These are phyloP conservation scores for Nakaseomyces glabratus DNA, from an alignment of 1,139 yeast species.

Conservation along the genomic window DNA sequence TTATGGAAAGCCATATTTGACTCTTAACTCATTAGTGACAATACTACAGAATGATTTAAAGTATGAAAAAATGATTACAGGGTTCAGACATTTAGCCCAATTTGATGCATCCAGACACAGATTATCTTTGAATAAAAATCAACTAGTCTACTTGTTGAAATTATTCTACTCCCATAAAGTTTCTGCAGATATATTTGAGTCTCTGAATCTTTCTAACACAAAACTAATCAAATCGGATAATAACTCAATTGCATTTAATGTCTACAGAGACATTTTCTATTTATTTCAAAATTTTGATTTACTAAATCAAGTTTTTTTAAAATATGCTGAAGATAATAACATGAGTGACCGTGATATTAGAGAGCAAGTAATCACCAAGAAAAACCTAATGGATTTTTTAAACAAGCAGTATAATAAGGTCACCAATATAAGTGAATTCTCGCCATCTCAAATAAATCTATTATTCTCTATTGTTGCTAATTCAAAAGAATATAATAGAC, in stretches of 20 bases:
- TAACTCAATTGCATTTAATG: constrained; percentile 30
- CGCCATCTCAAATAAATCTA: constrained; percentile 35
- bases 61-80: constrained; percentile 28
- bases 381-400: constrained; percentile 31
- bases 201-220: constrained; percentile 29
- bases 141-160: constrained; percentile 29
- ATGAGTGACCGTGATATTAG: constrained; percentile 25
- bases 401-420: constrained; percentile 33
- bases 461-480: constrained; percentile 32
- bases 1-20: constrained; percentile 19
- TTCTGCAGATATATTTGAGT: constrained; percentile 31
- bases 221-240: constrained; percentile 26
- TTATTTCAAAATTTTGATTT: constrained; percentile 34
- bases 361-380: constrained; percentile 30
- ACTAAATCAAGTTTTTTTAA: constrained; percentile 32
- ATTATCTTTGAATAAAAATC: constrained; percentile 30
- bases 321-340: constrained; percentile 28
- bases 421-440: constrained; percentile 33
- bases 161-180: constrained; percentile 33
- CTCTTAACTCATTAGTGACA: constrained; percentile 31
- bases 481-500: constrained; percentile 26
- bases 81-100: constrained; percentile 26
- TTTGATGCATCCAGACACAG: constrained; percentile 23
- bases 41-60: constrained; percentile 33
- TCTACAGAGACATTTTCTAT: constrained; percentile 33